Evolutionary conservation across 2,329 filamentous ascomycete species (phyloP).

Genomic region (Xylaria sp.): DNA sequence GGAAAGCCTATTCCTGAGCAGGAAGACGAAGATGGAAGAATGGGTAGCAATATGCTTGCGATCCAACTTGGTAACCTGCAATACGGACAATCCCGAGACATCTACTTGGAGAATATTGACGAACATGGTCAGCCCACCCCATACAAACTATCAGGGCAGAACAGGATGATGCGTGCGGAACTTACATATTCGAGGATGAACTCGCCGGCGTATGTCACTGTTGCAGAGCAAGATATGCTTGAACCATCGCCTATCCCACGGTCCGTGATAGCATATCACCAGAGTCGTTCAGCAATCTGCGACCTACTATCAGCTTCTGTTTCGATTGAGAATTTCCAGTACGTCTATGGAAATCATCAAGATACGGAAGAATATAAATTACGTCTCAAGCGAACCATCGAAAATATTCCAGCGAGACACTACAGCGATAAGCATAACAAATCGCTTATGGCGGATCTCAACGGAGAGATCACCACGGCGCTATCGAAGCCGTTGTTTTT

Average conservation of each 20-base stretch:
- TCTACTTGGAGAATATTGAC: conserved; percentile 56
- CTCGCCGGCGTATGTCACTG: conserved; percentile 4
- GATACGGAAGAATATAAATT: conserved; percentile 22
- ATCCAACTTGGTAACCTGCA: conserved; percentile 64
- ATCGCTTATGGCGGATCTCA: conserved; percentile 63
- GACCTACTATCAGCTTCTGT: conserved; percentile 60
- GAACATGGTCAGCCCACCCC: conserved; percentile 21
- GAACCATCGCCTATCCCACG: conserved; percentile 45
- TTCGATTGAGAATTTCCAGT: conserved; percentile 54
- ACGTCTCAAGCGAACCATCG: conserved; percentile 49
- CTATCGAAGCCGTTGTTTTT: conserved; percentile 55
- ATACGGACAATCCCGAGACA: conserved; percentile 69
- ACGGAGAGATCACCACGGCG: conserved; percentile 64
- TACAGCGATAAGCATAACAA: conserved; percentile 55
- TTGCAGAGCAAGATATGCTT: conserved; percentile 36
- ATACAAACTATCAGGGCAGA: conserved; percentile 22
- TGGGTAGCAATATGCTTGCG: conserved; percentile 45
- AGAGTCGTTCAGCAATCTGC: conserved; percentile 62
- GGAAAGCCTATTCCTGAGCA: conserved; percentile 54
- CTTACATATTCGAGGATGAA: conserved; percentile 52
- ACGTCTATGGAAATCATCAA: conserved; percentile 36
- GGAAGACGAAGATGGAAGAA: conserved; percentile 40
- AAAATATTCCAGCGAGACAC: conserved; percentile 49
- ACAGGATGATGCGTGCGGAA: conserved; percentile 49
- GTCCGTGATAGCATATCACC: conserved; percentile 61